Evolutionary conservation across 768 basidiomycete genomes (phyloP).

Genomic region (Lyophyllum decastes): DNA sequence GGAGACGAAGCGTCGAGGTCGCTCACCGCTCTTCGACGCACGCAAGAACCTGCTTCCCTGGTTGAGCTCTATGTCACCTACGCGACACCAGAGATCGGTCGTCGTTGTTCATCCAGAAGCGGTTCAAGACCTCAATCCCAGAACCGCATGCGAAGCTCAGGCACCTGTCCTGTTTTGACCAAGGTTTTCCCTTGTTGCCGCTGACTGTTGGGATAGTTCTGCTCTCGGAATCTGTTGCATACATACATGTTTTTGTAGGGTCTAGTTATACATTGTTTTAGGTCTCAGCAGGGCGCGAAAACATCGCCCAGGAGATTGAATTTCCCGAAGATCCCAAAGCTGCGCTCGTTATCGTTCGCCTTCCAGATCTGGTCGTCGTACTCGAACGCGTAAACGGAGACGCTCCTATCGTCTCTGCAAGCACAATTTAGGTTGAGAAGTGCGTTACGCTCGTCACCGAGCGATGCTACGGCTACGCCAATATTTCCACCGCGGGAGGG

Average conservation of each 20-base stretch:
- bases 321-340: conserved; percentile 40
- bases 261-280: not conserved
- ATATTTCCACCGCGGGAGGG: conserved; percentile 34
- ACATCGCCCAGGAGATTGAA: conserved; percentile 26
- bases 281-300: conserved; percentile 21
- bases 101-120: not conserved
- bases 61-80: conserved; percentile 1
- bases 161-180: not conserved
- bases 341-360: conserved; percentile 35
- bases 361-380: conserved; percentile 41
- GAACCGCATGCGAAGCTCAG: not conserved
- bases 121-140: not conserved
- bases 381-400: conserved; percentile 38
- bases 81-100: not conserved
- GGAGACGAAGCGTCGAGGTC: not conserved
- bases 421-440: conserved; percentile 38
- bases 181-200: not conserved
- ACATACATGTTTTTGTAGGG: not conserved
- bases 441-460: conserved; percentile 32
- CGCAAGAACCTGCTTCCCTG: conserved; percentile 7
- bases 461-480: conserved; percentile 31
- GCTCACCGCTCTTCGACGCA: conserved; percentile 1
- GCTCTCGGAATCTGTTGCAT: not conserved
- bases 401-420: conserved; percentile 26
- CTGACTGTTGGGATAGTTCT: not conserved